These are phyloP conservation scores for Conticribra weissflogii DNA, from an alignment of 108 stramenopile species.

Conservation along the genomic window DNA sequence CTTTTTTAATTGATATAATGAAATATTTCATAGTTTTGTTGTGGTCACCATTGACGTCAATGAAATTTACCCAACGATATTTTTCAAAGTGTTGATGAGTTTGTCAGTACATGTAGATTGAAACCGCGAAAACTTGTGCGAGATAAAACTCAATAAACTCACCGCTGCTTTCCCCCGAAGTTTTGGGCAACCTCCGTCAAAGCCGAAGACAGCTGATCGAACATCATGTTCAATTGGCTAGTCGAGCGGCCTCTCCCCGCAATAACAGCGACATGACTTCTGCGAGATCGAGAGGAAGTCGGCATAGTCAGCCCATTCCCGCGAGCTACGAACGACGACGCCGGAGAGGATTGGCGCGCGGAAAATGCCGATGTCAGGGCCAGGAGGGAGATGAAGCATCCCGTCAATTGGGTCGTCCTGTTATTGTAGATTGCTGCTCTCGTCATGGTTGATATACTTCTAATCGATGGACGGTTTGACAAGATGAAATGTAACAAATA, in stretches of 20 bases:
- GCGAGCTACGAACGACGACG: slow-evolving; percentile 1
- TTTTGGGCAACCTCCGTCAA: slow-evolving; percentile 70
- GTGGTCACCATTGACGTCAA: too few relatives aligned
- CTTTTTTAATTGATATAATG: slow-evolving; percentile 8
- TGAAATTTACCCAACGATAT: too few relatives aligned
- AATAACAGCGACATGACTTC: not conserved
- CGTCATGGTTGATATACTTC: slow-evolving; percentile 7
- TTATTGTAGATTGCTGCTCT: slow-evolving; percentile 1
- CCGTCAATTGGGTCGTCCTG: not conserved
- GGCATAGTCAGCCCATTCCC: not conserved
- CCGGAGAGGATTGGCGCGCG: slow-evolving; percentile 10
- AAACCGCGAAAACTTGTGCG: too few relatives aligned
- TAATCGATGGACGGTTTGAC: too few relatives aligned
- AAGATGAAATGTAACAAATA: too few relatives aligned
- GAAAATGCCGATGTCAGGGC: slow-evolving; percentile 14
- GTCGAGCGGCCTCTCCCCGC: slow-evolving; percentile 1
- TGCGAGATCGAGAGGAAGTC: not conserved
- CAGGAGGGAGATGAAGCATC: slow-evolving; percentile 11
- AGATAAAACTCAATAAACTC: slow-evolving; percentile 8
- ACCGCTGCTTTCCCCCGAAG: slow-evolving; percentile 74
- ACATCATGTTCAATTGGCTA: slow-evolving; percentile 74
- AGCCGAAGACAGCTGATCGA: slow-evolving; percentile 82
- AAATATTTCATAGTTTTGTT: too few relatives aligned
- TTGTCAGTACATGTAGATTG: too few relatives aligned
- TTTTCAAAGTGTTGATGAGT: too few relatives aligned